phyloP scores from a whole-genome alignment of 257 asterid species.

The Jaltomata sinuosa region DNA sequence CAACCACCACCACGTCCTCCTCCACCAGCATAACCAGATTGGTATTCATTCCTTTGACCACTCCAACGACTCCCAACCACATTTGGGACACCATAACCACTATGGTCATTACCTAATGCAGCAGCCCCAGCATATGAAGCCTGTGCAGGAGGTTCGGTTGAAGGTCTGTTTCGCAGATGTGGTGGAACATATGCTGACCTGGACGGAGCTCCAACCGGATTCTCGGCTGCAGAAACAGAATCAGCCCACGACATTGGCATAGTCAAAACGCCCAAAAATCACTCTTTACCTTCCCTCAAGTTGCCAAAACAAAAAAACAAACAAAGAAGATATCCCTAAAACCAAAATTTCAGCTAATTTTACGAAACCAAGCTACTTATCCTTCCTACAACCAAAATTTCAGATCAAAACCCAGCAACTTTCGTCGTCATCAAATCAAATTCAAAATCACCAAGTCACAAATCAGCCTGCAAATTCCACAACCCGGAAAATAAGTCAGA shows the following conservation, averaged over 20 bases:
- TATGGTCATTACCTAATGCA: constrained; percentile 22
- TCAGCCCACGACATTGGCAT: constrained; percentile 32
- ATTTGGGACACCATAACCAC: constrained; percentile 23
- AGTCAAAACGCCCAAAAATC: neutral
- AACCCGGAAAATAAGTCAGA: neutral
- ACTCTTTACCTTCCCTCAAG: neutral
- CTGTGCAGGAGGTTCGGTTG: constrained; percentile 24
- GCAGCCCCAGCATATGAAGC: constrained; percentile 20
- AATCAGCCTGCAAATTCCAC: neutral
- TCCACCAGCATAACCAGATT: constrained; percentile 7
- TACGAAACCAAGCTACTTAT: neutral
- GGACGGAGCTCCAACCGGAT: constrained; percentile 15
- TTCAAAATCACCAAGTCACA: neutral
- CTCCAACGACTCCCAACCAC: constrained; percentile 26
- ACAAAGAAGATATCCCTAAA: neutral
- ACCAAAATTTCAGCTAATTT: neutral
- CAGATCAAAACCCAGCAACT: constrained; percentile 1
- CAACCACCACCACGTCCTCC: constrained; percentile 32
- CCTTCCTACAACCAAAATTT: neutral
- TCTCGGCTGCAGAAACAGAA: constrained; percentile 13
- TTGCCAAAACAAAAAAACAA: neutral
- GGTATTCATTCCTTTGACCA: constrained; percentile 18
- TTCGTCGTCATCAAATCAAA: constrained; percentile 5
- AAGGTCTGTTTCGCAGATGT: constrained; percentile 38
- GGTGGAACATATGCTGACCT: constrained; percentile 32